A percentile compares a stretch with the other conserved stretches of the same genome.
Evolutionary conservation across 2,329 filamentous ascomycete species (phyloP).

Genomic region (Ceratocystis ficicola): DNA sequence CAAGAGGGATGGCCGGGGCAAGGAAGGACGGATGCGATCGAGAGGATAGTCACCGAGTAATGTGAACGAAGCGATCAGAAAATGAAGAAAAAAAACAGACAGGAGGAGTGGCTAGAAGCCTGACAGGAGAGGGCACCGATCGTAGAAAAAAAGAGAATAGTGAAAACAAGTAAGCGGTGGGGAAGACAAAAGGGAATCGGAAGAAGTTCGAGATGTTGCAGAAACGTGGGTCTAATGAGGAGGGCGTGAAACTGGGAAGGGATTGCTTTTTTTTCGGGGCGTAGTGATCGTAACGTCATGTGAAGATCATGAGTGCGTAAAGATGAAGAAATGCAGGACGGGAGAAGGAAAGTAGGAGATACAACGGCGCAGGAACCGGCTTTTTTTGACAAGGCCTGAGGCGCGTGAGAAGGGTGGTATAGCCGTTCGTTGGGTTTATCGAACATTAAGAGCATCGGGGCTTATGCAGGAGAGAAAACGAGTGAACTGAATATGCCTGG

Average conservation of each 20-base stretch:
- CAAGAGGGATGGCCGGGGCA: background rate
- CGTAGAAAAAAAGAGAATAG: background rate
- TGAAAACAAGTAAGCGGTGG: background rate
- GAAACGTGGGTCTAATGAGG: constrained; percentile 6
- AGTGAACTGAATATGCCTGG: background rate
- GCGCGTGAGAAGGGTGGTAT: background rate
- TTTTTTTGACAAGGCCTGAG: background rate
- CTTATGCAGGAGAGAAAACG: background rate
- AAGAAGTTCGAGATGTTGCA: background rate
- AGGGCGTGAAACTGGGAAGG: background rate
- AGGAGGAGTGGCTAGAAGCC: background rate
- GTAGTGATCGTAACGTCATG: constrained; percentile 10
- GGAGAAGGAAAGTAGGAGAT: background rate
- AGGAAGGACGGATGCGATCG: background rate
- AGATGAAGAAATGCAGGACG: background rate
- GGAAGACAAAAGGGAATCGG: background rate
- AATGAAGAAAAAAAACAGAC: background rate
- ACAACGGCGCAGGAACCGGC: background rate
- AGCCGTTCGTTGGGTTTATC: background rate
- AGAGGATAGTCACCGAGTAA: constrained; percentile 11
- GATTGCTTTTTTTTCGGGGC: background rate
- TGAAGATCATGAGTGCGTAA: background rate
- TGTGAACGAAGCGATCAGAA: constrained; percentile 12
- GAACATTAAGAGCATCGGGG: background rate
- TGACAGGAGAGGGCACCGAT: background rate